Evolutionary conservation across 345 rosid genomes (phyloP), one percentile per base, ranked within the genome.

Genomic region (Eucalyptus polybractea): DNA sequence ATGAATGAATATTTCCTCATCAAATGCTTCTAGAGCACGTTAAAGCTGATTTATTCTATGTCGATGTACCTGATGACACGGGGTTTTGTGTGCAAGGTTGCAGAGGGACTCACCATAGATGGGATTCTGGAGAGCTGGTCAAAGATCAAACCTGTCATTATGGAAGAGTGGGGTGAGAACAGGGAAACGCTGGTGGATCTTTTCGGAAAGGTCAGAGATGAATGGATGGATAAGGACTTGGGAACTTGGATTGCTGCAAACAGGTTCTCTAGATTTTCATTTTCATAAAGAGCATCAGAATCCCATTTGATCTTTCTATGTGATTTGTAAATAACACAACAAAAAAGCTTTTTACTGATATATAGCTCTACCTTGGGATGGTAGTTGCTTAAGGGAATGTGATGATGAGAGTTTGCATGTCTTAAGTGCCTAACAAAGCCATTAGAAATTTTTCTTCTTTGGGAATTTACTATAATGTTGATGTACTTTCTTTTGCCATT

Each of bases 211-310:
- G 94, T 97, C 92, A 94, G 98, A 91, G 99, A 97, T 92, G 95
- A 97, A 89, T 97, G 99, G 99, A 95, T 97, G 56, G 95, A 93
- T 49, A 91, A 89, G 24, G 98, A 96, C 91, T 91, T 97, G 93
- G 87, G 93, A 11, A 94, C 98, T 83, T 97, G 98, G 98, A 96
- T 97, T 88, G 95, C 95, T 93, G 99, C 99, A n/a, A 97, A 97
- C 91, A 96, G 98, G 99, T 96, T 92, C 50, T 51, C 29, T 19
- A 37, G 45, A 53, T 86, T 13, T 29, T 69, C 49, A n/a, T 51
- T 50, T 69, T 80, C n/a, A 44, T 49, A 88, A 31, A 31, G 31
- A 49, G 5, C 56, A 37, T 25, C 40, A 22, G 56, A 88, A 33
- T 60, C 51, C 42, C 51, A 22, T 53, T 86, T 12, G 11, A 51